These are phyloP conservation scores for Circinella minor DNA, from an alignment of 371 early-diverging fungal species.

Conservation along the genomic window DNA sequence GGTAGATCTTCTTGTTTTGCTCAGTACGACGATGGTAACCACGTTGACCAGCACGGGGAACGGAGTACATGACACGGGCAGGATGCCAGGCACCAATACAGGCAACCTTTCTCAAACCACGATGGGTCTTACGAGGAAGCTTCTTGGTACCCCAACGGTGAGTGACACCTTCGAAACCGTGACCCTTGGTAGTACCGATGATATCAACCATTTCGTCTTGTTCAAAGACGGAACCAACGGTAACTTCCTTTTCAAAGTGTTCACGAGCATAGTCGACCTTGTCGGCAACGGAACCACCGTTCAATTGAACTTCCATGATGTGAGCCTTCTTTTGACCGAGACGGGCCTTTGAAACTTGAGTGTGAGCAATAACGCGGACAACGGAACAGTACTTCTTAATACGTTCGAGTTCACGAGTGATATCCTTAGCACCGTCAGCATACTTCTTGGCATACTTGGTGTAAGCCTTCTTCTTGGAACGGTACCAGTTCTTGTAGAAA, in stretches of 20 bases:
- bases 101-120: conserved; percentile 99
- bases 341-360: conserved; percentile 95
- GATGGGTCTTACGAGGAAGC: conserved; percentile 99
- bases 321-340: conserved; percentile 99
- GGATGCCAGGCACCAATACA: conserved; percentile 99
- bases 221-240: conserved; percentile 90
- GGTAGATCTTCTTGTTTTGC: conserved; percentile 99
- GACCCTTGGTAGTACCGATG: conserved; percentile 99
- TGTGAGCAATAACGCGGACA: conserved; percentile 99
- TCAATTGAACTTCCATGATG: conserved; percentile 99
- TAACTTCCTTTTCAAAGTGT: conserved; percentile 98
- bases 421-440: conserved; percentile 88
- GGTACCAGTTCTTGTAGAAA: conserved; percentile 99
- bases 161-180: conserved; percentile 99
- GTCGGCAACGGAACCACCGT: conserved; percentile 98
- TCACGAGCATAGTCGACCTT: conserved; percentile 98
- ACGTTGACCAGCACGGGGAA: conserved; percentile 99
- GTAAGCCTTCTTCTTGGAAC: conserved; percentile 99
- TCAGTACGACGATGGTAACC: conserved; percentile 99
- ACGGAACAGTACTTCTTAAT: conserved; percentile 99
- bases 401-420: conserved; percentile 93
- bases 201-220: conserved; percentile 99
- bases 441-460: conserved; percentile 98
- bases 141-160: conserved; percentile 99
- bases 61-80: conserved; percentile 99